These are phyloP conservation scores for Xylaria polymorpha DNA, from an alignment of 2,329 filamentous ascomycete genomes.

Conservation along the genomic window DNA sequence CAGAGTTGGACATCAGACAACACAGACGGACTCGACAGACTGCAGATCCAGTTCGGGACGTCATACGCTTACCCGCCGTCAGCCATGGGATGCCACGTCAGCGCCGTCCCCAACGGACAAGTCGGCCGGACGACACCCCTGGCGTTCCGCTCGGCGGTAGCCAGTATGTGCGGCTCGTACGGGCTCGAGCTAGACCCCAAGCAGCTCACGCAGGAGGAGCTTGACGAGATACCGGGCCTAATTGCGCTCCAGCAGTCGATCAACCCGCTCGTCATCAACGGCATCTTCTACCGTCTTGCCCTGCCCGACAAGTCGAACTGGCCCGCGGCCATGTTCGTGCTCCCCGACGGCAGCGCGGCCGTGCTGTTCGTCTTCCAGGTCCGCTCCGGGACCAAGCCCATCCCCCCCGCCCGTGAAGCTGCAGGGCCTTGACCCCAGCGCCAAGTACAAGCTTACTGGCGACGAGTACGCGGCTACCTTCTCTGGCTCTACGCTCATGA, in stretches of 20 bases:
- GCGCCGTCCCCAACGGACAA: constrained; percentile 68
- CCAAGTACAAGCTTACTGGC: constrained; percentile 65
- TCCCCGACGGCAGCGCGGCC: constrained; percentile 60
- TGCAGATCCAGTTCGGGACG: constrained; percentile 72
- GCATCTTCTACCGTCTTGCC: constrained; percentile 69
- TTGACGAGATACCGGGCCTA: constrained; percentile 62
- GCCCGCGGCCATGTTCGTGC: constrained; percentile 70
- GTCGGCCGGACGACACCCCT: constrained; percentile 67
- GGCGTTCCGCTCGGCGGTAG: constrained; percentile 71
- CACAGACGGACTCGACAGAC: constrained; percentile 70
- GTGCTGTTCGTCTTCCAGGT: constrained; percentile 73
- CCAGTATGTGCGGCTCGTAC: constrained; percentile 76
- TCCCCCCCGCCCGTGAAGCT: constrained; percentile 64
- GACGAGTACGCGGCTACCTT: constrained; percentile 57
- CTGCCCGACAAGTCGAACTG: constrained; percentile 70
- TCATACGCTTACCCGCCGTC: constrained; percentile 71
- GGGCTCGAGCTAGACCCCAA: constrained; percentile 71
- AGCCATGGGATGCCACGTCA: constrained; percentile 74
- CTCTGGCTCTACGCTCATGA: constrained; percentile 71
- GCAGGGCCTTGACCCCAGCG: constrained; percentile 66
- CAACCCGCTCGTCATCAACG: constrained; percentile 68
- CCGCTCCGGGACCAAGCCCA: constrained; percentile 62
- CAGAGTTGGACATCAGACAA: constrained; percentile 75
- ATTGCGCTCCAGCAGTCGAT: constrained; percentile 66
- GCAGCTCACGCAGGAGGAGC: constrained; percentile 63